Conservation (phyloP, 306 rosid genomes). For the Benincasa hispida region DNA sequence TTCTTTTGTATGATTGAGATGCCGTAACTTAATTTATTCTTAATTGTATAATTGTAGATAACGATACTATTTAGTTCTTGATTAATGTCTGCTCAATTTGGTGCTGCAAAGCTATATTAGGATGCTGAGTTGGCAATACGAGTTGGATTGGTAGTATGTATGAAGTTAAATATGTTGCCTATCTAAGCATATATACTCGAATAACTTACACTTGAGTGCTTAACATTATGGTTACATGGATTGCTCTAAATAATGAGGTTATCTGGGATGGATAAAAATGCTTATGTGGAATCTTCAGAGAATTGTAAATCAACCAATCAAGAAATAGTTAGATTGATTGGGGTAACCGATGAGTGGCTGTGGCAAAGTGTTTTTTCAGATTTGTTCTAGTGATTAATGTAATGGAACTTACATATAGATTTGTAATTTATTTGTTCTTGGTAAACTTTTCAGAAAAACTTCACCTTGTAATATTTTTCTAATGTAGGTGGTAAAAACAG, state of each 20-base stretch:
- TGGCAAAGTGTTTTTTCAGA: not conserved
- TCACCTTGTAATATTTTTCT: not conserved
- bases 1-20: not conserved
- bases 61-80: not conserved
- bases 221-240: not conserved
- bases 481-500: slow-evolving; percentile 75
- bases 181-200: not conserved
- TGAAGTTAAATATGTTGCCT: not conserved
- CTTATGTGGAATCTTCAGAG: not conserved
- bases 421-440: not conserved
- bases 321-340: not conserved
- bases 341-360: not conserved
- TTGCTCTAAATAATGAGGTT: not conserved
- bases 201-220: not conserved
- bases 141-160: not conserved
- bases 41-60: not conserved
- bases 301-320: not conserved
- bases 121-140: not conserved
- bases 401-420: not conserved
- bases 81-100: not conserved
- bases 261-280: not conserved
- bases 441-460: not conserved
- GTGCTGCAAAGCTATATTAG: not conserved
- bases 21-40: not conserved
- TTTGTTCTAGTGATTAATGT: not conserved